phyloP scores from a whole-genome alignment of 2,329 filamentous ascomycete genomes.

The Arthrobotrys entomopaga region DNA sequence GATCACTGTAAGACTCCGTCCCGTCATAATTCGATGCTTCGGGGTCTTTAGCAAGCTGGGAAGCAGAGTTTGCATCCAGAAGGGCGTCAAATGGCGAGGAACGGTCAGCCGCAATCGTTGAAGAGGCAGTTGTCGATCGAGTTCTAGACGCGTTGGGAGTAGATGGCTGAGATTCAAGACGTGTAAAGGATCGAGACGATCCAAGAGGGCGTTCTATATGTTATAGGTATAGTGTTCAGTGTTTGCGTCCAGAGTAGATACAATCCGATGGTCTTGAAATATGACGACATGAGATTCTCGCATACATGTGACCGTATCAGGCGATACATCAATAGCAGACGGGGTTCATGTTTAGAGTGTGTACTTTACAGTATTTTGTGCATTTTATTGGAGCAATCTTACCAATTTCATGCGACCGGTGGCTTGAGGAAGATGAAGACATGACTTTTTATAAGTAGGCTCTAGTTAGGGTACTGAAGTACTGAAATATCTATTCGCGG shows the following conservation, averaged over 20 bases:
- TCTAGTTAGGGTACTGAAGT: too few relatives aligned
- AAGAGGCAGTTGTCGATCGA: conserved; percentile 56
- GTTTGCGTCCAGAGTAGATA: too few relatives aligned
- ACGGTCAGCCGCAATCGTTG: conserved; percentile 37
- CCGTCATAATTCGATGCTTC: conserved; percentile 3
- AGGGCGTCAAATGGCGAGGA: conserved; percentile 45
- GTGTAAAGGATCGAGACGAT: conserved; percentile 65
- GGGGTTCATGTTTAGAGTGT: too few relatives aligned
- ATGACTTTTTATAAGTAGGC: too few relatives aligned
- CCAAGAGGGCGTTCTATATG: conserved; percentile 59
- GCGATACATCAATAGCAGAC: not conserved
- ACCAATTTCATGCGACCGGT: conserved; percentile 26
- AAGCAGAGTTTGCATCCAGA: conserved; percentile 23
- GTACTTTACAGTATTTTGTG: not conserved
- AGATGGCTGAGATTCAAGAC: conserved; percentile 62
- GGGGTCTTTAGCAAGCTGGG: conserved; percentile 48
- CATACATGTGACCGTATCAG: conserved; percentile 65
- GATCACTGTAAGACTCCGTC: conserved; percentile 11
- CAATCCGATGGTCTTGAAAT: too few relatives aligned
- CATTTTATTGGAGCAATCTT: conserved; percentile 6
- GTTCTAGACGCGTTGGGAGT: conserved; percentile 12
- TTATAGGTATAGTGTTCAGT: too few relatives aligned
- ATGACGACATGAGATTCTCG: conserved; percentile 57
- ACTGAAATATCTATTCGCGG: not conserved
- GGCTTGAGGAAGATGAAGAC: conserved; percentile 15